Base-by-base conservation (phyloP, 352 stramenopile genomes). In the Nothophytophthora sp. region DNA sequence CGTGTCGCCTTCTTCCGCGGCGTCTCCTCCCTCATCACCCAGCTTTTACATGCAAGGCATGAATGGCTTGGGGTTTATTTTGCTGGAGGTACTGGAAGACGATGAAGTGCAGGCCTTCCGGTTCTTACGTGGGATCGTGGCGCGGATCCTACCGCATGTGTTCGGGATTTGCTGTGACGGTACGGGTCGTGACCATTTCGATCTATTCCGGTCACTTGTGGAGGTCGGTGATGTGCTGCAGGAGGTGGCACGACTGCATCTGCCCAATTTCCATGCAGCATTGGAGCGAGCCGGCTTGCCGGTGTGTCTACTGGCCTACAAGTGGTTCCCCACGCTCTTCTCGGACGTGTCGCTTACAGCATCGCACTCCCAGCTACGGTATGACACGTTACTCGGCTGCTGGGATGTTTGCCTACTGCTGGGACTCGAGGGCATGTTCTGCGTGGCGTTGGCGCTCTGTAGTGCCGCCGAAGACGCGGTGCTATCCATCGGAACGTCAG, bases 261-360 rank as follows among this genome's bases (percentile, higher is more conserved):
- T 94, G 5, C 84, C 84, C 2, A 64, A 52, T 3, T 88, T 94
- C 39, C 54, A 84, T 35, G 48, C 58, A 1, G 63, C 72, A 16
- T 65, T 94, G 30, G 75, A 90, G 0, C 50, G 61, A 7, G 71
- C 76, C 3, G 84, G 84, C 0, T 45, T 94, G 10, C 84, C 80
- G 0, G 77, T 90, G 16, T 91, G 78, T 60, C 58, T 94, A 13
- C 51, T 94, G 12, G 81, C 81, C n/a, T 92, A 94, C 76, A 94
- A 94, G 55, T 94, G 84, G 84, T 94, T 94, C 46, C 84, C 83
- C 1, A 94, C 84, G 22, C 73, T 94, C 15, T 94, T 94, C 43
- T 94, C 84, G 16, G 84, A 94, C 42, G 72, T 94, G 35, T 89
- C 76, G 39, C 56, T 94, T 18, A 89, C 75, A 28, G 79, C 81